phyloP scores from a whole-genome alignment of 768 basidiomycete genomes.

The Podaxis rugospora region DNA sequence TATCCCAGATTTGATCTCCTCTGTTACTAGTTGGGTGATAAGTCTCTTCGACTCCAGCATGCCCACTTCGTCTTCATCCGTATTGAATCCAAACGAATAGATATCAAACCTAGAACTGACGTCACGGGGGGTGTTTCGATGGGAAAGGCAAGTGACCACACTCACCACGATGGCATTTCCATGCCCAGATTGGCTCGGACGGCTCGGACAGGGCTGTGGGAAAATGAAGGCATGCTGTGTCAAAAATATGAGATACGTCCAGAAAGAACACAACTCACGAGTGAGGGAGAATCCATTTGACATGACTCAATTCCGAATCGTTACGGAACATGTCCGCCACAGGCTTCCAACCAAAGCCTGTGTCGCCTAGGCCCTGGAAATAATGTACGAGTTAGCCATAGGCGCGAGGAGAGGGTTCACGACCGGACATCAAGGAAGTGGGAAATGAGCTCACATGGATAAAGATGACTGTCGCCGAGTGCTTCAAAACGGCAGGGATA shows the following conservation, averaged over 20 bases:
- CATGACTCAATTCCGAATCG: slow-evolving; percentile 54
- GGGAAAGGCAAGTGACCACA: neutral
- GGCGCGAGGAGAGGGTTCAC: neutral
- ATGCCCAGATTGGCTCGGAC: slow-evolving; percentile 76
- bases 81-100: slow-evolving; percentile 53
- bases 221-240: slow-evolving; percentile 4
- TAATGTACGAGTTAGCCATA: neutral
- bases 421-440: neutral
- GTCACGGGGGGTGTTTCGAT: slow-evolving; percentile 7
- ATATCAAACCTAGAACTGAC: slow-evolving; percentile 67
- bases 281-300: slow-evolving; percentile 90
- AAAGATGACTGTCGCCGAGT: slow-evolving; percentile 87
- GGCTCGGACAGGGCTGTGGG: slow-evolving; percentile 43
- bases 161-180: slow-evolving; percentile 72
- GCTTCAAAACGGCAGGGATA: slow-evolving; percentile 52
- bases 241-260: neutral
- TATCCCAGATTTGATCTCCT: slow-evolving; percentile 71
- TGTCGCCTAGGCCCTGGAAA: slow-evolving; percentile 68
- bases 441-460: slow-evolving; percentile 60
- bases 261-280: slow-evolving; percentile 43
- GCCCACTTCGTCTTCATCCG: slow-evolving; percentile 69
- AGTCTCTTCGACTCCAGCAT: slow-evolving; percentile 62
- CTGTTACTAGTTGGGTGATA: slow-evolving; percentile 66
- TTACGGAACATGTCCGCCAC: slow-evolving; percentile 64
- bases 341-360: slow-evolving; percentile 72